These are phyloP conservation scores for Arctostaphylos glauca DNA, from an alignment of 148 eudicot species.

Conservation along the genomic window DNA sequence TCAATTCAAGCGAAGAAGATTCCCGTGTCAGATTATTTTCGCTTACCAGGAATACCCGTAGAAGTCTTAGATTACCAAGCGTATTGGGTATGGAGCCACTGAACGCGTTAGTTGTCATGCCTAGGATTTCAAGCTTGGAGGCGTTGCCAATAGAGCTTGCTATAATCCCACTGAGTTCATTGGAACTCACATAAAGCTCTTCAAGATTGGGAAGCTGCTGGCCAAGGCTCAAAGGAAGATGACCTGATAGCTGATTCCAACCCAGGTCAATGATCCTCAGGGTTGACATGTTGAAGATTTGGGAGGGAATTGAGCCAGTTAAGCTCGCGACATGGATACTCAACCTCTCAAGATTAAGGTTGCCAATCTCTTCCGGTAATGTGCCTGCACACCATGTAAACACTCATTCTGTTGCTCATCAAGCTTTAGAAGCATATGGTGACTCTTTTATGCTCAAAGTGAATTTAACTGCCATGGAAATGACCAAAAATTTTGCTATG, in stretches of 20 bases:
- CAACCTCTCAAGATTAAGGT: conserved; percentile 4
- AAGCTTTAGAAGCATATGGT: background rate
- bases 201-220: conserved; percentile 18
- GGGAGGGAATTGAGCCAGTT: conserved; percentile 10
- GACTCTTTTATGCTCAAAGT: background rate
- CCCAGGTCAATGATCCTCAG: background rate
- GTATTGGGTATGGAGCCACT: conserved; percentile 19
- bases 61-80: conserved; percentile 18
- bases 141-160: conserved; percentile 26
- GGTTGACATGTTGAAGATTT: conserved; percentile 17
- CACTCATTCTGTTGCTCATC: background rate
- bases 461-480: background rate
- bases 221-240: conserved; percentile 12
- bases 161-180: conserved; percentile 21
- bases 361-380: conserved; percentile 16
- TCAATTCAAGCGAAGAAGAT: conserved; percentile 20
- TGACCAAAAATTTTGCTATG: background rate
- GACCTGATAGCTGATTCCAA: conserved; percentile 5
- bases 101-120: conserved; percentile 8
- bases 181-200: background rate
- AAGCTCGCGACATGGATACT: background rate
- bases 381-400: background rate
- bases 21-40: conserved; percentile 15
- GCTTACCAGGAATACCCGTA: background rate
- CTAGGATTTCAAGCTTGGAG: conserved; percentile 13